A percentile compares a stretch with the other conserved stretches of the same genome.
These are phyloP conservation scores for Penicillium sp. DNA, from an alignment of 2,329 filamentous ascomycete genomes.

Conservation along the genomic window DNA sequence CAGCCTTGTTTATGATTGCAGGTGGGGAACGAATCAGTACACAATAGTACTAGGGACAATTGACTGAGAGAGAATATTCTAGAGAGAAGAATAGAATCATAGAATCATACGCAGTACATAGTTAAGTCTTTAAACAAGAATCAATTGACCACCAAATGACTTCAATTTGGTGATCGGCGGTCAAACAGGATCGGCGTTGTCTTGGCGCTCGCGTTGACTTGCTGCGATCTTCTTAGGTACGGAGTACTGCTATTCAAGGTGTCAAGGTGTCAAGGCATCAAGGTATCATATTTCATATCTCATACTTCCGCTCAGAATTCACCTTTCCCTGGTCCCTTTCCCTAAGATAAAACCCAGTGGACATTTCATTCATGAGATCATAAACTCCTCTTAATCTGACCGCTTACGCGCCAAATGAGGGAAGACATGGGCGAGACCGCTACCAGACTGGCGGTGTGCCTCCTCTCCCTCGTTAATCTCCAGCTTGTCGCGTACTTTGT, in stretches of 20 bases:
- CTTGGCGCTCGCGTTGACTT: slow-evolving; percentile 6
- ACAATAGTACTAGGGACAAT: too few relatives aligned
- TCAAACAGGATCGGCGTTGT: not conserved
- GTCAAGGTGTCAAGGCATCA: not conserved
- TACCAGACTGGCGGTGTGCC: slow-evolving; percentile 13
- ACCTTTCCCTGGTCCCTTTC: too few relatives aligned
- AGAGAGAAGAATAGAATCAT: too few relatives aligned
- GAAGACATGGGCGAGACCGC: slow-evolving; percentile 36
- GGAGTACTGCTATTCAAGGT: too few relatives aligned
- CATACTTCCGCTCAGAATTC: not conserved
- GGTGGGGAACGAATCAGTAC: slow-evolving; percentile 16
- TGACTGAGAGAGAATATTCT: too few relatives aligned
- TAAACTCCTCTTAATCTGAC: slow-evolving; percentile 6
- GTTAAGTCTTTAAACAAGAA: too few relatives aligned
- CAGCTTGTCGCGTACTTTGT: slow-evolving; percentile 38
- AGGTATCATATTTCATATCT: not conserved
- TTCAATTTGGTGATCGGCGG: not conserved
- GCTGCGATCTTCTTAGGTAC: not conserved
- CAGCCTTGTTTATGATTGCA: slow-evolving; percentile 25
- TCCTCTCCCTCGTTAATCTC: slow-evolving; percentile 12
- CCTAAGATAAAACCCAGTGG: not conserved
- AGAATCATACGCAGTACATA: too few relatives aligned
- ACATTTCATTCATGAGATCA: slow-evolving; percentile 9
- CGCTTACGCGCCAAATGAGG: slow-evolving; percentile 32
- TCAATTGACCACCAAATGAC: not conserved